Conservation (phyloP, 768 basidiomycete genomes). For the Leccinum ochraceum region DNA sequence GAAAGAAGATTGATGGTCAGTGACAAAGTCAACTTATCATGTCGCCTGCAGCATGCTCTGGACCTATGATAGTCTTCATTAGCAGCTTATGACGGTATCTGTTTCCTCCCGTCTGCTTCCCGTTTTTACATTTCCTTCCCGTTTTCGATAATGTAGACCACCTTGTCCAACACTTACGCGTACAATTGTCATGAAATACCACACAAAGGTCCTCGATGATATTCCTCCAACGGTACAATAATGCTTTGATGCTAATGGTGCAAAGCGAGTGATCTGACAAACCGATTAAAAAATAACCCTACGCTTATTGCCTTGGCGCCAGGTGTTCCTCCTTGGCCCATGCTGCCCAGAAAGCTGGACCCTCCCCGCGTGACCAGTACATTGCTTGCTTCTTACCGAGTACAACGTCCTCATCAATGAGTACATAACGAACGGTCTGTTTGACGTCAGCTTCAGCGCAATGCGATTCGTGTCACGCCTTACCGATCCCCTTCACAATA, state of each 20-base stretch:
- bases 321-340: constrained; percentile 69
- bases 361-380: constrained; percentile 76
- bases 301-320: constrained; percentile 15
- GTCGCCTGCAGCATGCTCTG: constrained; percentile 8
- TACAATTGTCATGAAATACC: constrained; percentile 31
- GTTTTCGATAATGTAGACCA: constrained; percentile 33
- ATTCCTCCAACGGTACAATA: neutral
- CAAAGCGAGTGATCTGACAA: neutral
- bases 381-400: constrained; percentile 60
- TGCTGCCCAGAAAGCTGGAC: constrained; percentile 69
- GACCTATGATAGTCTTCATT: constrained; percentile 3
- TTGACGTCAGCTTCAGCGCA: constrained; percentile 11
- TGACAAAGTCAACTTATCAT: constrained; percentile 6
- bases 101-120: constrained; percentile 5
- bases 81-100: constrained; percentile 11
- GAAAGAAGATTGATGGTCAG: constrained; percentile 30
- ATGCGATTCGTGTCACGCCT: constrained; percentile 24
- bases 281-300: neutral
- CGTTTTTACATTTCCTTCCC: constrained; percentile 14
- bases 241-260: neutral
- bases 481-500: constrained; percentile 60
- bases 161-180: constrained; percentile 28
- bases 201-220: constrained; percentile 11
- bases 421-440: constrained; percentile 79
- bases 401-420: constrained; percentile 73